Evolutionary conservation across 2,329 filamentous ascomycete genomes (phyloP), one percentile per base, ranked within the genome.

Genomic region (Cladosporium sp.): DNA sequence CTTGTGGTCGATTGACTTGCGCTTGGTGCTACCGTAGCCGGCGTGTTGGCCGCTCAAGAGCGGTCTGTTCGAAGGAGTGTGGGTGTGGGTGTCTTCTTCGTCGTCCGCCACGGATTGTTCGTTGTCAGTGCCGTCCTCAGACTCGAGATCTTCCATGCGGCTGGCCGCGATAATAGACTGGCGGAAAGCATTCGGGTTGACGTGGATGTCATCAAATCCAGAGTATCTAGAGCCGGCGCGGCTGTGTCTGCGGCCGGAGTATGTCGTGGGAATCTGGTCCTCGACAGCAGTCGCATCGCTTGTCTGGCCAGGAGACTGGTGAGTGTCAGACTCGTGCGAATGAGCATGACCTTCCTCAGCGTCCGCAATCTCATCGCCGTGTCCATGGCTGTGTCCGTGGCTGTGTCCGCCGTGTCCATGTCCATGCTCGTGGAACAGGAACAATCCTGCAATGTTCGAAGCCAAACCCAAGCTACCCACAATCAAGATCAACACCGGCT

Each of bases 121-220:
- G 51, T 75, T 79, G 25, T 81, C 82, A 43, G 76, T 73, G 20
- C 79, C 78, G 3, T 81, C 76, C 13, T 78, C 77, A 1, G 74
- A 72, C 15, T 74, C 68, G 4, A 74, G 78, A 3, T 76, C 72
- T 33, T 80, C 81, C 39, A 83, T 73, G 43, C 81, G 79, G 53
- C 83, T 85, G n/a, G 88, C 88, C 32, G 85, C 84, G 57, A 97
- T 94, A 59, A 98, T 95, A 50, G 92, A 89, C 66, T 95, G 87
- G 57, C 93, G 79, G 74, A 97, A 90, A 55, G 85, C 92, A 19
- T 89, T 86, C 2, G 93, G 93, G 65, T 96, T 87, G 46, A 95
- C 87, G 65, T 85, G 88, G 58, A 94, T 79, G 48, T 83, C 78
- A 20, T 84, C 85, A 49, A 90, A 79, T 29, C 70, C 76, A 12